A percentile compares a stretch with the other conserved stretches of the same genome.
phyloP scores from a whole-genome alignment of 2,329 filamentous ascomycete genomes.

The Colletotrichum gigasporum region DNA sequence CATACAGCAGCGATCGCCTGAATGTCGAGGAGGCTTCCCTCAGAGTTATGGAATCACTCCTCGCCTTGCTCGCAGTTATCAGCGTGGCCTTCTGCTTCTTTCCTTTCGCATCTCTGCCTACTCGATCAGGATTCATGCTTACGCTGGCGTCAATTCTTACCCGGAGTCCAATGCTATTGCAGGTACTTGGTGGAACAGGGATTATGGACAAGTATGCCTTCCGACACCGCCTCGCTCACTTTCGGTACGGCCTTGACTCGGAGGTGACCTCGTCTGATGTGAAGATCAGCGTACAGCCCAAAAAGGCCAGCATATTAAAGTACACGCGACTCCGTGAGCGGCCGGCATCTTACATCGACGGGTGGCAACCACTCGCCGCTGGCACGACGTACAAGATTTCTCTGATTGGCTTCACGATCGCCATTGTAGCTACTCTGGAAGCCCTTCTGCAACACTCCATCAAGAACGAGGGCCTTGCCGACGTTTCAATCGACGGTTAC shows the following conservation, averaged over 20 bases:
- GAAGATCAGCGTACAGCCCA: not conserved
- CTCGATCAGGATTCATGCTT: not conserved
- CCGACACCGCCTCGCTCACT: not conserved
- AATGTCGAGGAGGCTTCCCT: not conserved
- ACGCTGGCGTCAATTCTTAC: not conserved
- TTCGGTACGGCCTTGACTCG: not conserved
- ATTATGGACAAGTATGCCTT: not conserved
- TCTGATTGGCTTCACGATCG: not conserved
- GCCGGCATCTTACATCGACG: not conserved
- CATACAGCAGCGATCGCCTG: not conserved
- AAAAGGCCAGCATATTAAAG: not conserved
- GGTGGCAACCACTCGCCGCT: not conserved
- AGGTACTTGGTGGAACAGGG: not conserved
- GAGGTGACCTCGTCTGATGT: not conserved
- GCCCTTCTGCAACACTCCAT: not conserved
- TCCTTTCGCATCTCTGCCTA: not conserved
- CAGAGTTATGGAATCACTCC: not conserved
- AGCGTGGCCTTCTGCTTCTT: not conserved
- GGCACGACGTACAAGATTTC: not conserved
- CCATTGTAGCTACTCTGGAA: not conserved
- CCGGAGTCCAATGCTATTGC: not conserved
- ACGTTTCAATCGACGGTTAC: not conserved
- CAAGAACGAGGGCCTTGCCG: not conserved
- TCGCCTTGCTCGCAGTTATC: not conserved
- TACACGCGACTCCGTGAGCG: no score